Evolutionary conservation across 192 early-diverging fungal genomes (phyloP).

Genomic region (Umbelopsis sp.): DNA sequence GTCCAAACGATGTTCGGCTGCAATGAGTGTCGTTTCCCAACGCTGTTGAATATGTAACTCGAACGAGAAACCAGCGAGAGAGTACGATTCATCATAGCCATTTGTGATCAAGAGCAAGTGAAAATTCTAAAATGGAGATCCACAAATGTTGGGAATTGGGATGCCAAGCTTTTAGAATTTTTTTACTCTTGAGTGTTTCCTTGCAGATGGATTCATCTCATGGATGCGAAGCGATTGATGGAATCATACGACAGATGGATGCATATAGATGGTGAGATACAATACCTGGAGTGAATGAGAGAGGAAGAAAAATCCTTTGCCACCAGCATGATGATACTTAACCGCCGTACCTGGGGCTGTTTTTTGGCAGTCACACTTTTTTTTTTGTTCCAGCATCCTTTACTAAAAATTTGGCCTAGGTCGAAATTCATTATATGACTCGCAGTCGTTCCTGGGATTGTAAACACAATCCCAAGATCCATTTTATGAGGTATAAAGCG

Average conservation of each 20-base stretch:
- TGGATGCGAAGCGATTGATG: constrained; percentile 18
- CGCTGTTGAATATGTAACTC: constrained; percentile 1
- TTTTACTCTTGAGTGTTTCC: constrained; percentile 14
- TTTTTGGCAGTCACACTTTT: neutral
- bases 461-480: too few species aligned
- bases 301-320: constrained; percentile 8
- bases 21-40: constrained; percentile 43
- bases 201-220: constrained; percentile 13
- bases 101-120: constrained; percentile 12
- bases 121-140: constrained; percentile 22
- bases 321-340: neutral
- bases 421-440: too few species aligned
- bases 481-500: too few species aligned
- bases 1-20: constrained; percentile 38
- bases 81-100: constrained; percentile 11
- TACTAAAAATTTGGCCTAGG: too few species aligned
- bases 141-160: neutral
- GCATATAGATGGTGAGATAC: neutral
- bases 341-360: neutral
- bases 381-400: too few species aligned
- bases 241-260: constrained; percentile 13
- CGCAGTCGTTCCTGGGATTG: too few species aligned
- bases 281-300: constrained; percentile 19
- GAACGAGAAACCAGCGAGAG: neutral
- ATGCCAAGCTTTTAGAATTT: neutral